These are phyloP conservation scores for Trichosanthes cucumerina DNA, from an alignment of 306 rosid genomes.

Conservation along the genomic window DNA sequence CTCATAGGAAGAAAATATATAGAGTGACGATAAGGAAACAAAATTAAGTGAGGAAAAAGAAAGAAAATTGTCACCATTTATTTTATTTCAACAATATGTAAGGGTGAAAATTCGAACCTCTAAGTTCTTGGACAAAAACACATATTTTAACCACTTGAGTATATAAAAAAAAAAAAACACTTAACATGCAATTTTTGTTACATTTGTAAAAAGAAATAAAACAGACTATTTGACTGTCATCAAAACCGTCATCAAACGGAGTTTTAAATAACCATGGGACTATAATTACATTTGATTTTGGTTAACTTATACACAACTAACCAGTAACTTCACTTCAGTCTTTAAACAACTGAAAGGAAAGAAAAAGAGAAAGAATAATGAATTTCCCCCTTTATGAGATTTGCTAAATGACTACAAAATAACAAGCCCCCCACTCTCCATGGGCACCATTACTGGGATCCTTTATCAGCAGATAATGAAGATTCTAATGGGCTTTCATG, in stretches of 20 bases:
- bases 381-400: background rate
- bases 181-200: no score
- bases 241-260: background rate
- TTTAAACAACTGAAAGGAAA: background rate
- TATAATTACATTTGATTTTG: conserved; percentile 3
- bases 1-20: no score
- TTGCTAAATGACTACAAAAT: background rate
- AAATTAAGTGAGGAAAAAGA: no score
- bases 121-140: no score
- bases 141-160: no score
- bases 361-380: background rate
- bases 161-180: no score
- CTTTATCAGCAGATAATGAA: background rate
- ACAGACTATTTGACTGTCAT: background rate
- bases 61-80: no score
- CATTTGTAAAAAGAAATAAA: background rate
- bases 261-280: background rate
- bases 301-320: background rate
- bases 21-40: no score
- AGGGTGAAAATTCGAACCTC: no score
- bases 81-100: no score
- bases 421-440: background rate
- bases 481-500: background rate
- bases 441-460: background rate
- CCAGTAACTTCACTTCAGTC: background rate